phyloP scores from a whole-genome alignment of 768 basidiomycete genomes.

The Rhizopogon roseolus region DNA sequence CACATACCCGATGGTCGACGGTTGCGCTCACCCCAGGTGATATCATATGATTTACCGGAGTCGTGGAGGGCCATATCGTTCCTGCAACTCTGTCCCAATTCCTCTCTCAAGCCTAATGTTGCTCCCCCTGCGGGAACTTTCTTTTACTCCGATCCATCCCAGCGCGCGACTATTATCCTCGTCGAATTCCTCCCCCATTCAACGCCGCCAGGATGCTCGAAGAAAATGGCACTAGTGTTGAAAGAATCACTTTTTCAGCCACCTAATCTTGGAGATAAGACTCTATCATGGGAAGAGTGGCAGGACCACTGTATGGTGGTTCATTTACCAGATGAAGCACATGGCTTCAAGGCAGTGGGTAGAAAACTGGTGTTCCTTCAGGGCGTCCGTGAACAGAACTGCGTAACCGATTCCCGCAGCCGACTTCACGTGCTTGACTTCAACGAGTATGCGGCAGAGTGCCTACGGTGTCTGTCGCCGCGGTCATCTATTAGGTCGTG shows the following conservation, averaged over 20 bases:
- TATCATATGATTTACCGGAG: conserved; percentile 49
- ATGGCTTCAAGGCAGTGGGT: conserved; percentile 24
- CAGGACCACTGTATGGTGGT: conserved; percentile 32
- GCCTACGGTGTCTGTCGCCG: conserved; percentile 20
- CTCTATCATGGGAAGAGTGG: conserved; percentile 55
- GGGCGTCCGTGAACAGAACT: conserved; percentile 14
- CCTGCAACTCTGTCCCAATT: conserved; percentile 46
- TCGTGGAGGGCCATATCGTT: conserved; percentile 41
- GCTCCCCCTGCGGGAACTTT: conserved; percentile 37
- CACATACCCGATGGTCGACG: conserved; percentile 13
- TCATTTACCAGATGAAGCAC: conserved; percentile 26
- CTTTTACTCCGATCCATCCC: conserved; percentile 53
- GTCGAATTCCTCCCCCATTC: conserved; percentile 39
- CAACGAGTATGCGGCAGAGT: conserved; percentile 21
- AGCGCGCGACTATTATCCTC: conserved; percentile 38
- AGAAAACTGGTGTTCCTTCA: conserved; percentile 28
- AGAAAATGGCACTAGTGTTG: conserved; percentile 47
- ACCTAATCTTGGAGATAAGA: conserved; percentile 37
- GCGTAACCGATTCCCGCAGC: conserved; percentile 10
- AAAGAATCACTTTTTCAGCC: conserved; percentile 48
- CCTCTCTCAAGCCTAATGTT: conserved; percentile 34
- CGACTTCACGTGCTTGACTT: conserved; percentile 27
- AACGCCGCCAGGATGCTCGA: conserved; percentile 27
- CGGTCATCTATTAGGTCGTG: conserved; percentile 26
- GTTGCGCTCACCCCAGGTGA: conserved; percentile 7